Evolutionary conservation across 768 basidiomycete species (phyloP), one percentile per base, ranked within the genome.

Genomic region (Mycena polygramma): DNA sequence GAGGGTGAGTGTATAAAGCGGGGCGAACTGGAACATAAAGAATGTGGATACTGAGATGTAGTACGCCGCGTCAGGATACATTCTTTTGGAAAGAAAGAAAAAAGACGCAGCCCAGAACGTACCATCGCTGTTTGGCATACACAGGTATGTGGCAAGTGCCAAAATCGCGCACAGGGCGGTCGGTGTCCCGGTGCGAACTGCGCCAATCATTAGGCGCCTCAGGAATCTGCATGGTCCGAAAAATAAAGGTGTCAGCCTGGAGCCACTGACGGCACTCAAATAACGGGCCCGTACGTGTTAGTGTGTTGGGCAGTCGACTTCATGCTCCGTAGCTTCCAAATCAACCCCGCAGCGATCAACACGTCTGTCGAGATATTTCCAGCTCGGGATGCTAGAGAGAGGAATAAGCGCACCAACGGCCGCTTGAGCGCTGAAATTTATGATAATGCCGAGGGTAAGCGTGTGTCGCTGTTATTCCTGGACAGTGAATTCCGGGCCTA

Each of bases 301-400:
- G 63, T 64, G 53, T 46, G 24, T 4, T 39, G 15, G 30, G 55
- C 55, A 46, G 14, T 64, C 4, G 63, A 64, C n/a, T 17, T 55
- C 63, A 64, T 64, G 19, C 41, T 22, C 7, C 54, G 52, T 24
- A 55, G 19, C 24, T 64, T 64, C 63, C 53, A 64, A 19, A 64
- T 46, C 26, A 64, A 20, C 6, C 52, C 63, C 1, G 41, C 53
- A 15, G 63, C 63, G 36, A 17, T 64, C 14, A 46, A 14, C 4
- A 64, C 8, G 39, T 64, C 63, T 64, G 26, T 17, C 19, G 17
- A 6, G 20, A n/a, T 1, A 6, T 15, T 15, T 22, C 5, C 41
- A 7, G 24, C 8, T 2, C 30, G 30, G 6, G 30, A 30, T 30
- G 30, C 30, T 2, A 30, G 30, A 6, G 6, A 30, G 30, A 6